These are phyloP conservation scores for Meyerozyma elateridarum DNA, from an alignment of 1,139 yeast genomes.

Conservation along the genomic window DNA sequence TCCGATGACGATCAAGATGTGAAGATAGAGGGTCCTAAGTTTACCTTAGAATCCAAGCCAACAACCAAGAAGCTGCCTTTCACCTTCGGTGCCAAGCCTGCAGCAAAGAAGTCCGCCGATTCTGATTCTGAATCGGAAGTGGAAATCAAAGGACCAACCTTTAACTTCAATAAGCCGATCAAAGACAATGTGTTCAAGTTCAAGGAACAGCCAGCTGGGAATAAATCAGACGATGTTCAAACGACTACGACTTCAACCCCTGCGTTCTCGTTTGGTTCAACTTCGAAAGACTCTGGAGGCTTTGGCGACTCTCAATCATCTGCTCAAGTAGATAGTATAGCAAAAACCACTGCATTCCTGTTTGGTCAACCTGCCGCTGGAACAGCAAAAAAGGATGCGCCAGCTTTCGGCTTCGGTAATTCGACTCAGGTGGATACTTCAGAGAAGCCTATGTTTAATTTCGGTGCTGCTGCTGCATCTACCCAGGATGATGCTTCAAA, in stretches of 20 bases:
- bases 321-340: too few relatives aligned
- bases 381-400: slow-evolving; percentile 9
- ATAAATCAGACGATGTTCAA: slow-evolving; percentile 5
- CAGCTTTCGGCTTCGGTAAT: slow-evolving; percentile 18
- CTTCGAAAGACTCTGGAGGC: not conserved
- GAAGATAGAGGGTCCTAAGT: slow-evolving; percentile 62
- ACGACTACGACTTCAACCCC: slow-evolving; percentile 4
- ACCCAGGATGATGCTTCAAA: slow-evolving; percentile 8
- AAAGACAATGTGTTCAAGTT: slow-evolving; percentile 49
- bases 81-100: slow-evolving; percentile 45
- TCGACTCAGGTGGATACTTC: slow-evolving; percentile 5
- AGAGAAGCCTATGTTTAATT: slow-evolving; percentile 15
- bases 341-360: too few relatives aligned
- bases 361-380: slow-evolving; percentile 1
- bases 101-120: slow-evolving; percentile 28
- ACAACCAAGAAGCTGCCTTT: slow-evolving; percentile 57
- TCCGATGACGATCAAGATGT: slow-evolving; percentile 37
- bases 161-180: slow-evolving; percentile 46
- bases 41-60: slow-evolving; percentile 50
- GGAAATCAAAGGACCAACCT: slow-evolving; percentile 63
- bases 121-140: slow-evolving; percentile 52
- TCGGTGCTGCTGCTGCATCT: not conserved
- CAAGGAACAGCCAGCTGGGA: slow-evolving; percentile 4
- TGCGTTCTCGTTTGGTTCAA: slow-evolving; percentile 4
- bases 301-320: slow-evolving; percentile 1